Conservation (phyloP, 2,329 filamentous ascomycete species). For the Amphichorda felina region DNA sequence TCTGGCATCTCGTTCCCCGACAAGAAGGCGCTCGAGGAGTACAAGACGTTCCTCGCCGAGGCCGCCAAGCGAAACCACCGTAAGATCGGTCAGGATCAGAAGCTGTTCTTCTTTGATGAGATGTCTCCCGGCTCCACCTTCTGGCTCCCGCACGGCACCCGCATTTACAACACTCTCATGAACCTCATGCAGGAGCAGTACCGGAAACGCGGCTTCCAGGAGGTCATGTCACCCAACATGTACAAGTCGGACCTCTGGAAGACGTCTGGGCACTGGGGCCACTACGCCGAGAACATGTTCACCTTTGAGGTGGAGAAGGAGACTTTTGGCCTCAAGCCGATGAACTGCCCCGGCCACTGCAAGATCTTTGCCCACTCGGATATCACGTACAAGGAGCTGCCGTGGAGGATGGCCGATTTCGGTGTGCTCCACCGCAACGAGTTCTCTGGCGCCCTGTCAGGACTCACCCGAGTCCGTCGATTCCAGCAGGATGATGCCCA, state of each 20-base stretch:
- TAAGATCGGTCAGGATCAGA: slow-evolving; percentile 88
- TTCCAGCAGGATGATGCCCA: slow-evolving; percentile 97
- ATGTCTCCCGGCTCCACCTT: slow-evolving; percentile 88
- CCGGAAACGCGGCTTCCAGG: slow-evolving; percentile 84
- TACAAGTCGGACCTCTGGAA: slow-evolving; percentile 92
- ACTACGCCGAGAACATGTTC: slow-evolving; percentile 82
- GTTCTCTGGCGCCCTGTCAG: slow-evolving; percentile 80
- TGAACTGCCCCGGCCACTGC: slow-evolving; percentile 97
- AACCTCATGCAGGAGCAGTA: slow-evolving; percentile 77
- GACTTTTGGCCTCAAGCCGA: slow-evolving; percentile 68
- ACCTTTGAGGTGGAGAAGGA: slow-evolving; percentile 68
- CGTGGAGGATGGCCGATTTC: slow-evolving; percentile 89
- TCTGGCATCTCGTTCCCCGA: slow-evolving; percentile 93
- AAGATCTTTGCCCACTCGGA: slow-evolving; percentile 75
- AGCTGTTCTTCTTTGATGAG: slow-evolving; percentile 95
- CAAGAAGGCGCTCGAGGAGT: slow-evolving; percentile 87
- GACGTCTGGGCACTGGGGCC: slow-evolving; percentile 83
- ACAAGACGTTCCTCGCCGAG: slow-evolving; percentile 92
- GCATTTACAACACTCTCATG: slow-evolving; percentile 85
- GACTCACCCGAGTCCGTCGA: slow-evolving; percentile 80
- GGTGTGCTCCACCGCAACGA: slow-evolving; percentile 94
- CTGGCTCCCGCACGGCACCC: slow-evolving; percentile 83
- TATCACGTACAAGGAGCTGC: slow-evolving; percentile 74
- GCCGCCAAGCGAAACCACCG: slow-evolving; percentile 96
- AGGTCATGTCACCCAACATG: slow-evolving; percentile 92